These are phyloP conservation scores for Citrus mangshanensis DNA, from an alignment of 345 rosid species.

Conservation along the genomic window DNA sequence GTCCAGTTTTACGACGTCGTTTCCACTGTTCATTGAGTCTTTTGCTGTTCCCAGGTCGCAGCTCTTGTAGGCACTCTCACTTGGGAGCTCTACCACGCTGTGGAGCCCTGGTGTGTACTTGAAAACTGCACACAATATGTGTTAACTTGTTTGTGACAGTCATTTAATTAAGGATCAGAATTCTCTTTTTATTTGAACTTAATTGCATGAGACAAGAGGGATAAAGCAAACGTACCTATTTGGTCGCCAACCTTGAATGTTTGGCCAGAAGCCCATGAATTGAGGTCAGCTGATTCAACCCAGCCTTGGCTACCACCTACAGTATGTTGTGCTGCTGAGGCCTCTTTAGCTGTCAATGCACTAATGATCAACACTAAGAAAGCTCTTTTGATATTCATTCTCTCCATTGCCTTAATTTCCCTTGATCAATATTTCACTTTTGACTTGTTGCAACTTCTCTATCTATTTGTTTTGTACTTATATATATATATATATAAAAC, in stretches of 20 bases:
- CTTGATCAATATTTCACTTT: neutral
- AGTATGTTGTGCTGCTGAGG: conserved; percentile 49
- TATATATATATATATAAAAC: too few species aligned
- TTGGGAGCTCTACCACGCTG: conserved; percentile 74
- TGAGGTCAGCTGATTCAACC: conserved; percentile 72
- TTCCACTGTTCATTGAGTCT: conserved; percentile 60
- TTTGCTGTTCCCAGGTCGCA: conserved; percentile 74
- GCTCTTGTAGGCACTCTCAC: conserved; percentile 68
- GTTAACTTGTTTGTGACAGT: too few species aligned
- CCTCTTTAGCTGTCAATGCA: conserved; percentile 30
- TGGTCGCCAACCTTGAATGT: conserved; percentile 85
- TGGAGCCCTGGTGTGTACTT: conserved; percentile 75
- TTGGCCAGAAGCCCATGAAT: conserved; percentile 61
- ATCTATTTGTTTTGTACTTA: neutral
- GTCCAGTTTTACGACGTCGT: conserved; percentile 65
- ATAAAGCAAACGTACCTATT: conserved; percentile 42
- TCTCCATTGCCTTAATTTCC: conserved; percentile 5
- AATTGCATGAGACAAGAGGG: too few species aligned
- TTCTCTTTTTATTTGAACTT: too few species aligned
- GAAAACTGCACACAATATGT: conserved; percentile 44
- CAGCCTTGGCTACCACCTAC: conserved; percentile 96
- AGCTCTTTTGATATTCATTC: conserved; percentile 3
- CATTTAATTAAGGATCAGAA: too few species aligned
- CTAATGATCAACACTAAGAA: conserved; percentile 31
- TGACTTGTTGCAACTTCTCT: neutral